A percentile compares a stretch with the other conserved stretches of the same genome.
Evolutionary conservation across 164 flowering plant species (phyloP).

Genomic region (Protea cynaroides): DNA sequence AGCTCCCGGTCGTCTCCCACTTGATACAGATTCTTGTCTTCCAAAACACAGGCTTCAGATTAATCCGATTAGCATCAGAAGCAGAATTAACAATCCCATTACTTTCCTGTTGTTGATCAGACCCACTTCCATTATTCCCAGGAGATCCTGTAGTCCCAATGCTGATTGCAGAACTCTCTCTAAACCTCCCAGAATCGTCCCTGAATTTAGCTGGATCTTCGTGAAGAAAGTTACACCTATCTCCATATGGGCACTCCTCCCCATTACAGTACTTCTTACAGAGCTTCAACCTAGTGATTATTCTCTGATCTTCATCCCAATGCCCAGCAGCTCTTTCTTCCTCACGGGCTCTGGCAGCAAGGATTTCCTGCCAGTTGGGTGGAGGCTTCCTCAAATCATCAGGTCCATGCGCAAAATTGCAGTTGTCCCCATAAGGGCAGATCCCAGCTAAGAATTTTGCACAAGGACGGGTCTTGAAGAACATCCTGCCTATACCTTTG

Average conservation of each 20-base stretch:
- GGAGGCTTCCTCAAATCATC: conserved; percentile 78
- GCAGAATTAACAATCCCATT: conserved; percentile 14
- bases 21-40: conserved; percentile 72
- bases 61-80: conserved; percentile 26
- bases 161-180: conserved; percentile 67
- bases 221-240: conserved; percentile 76
- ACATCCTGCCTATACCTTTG: conserved; percentile 48
- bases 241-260: conserved; percentile 85
- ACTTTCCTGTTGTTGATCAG: conserved; percentile 29
- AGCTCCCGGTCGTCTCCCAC: conserved; percentile 64
- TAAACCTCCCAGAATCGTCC: conserved; percentile 35
- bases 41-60: conserved; percentile 47
- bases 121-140: conserved; percentile 17
- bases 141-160: conserved; percentile 44
- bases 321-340: conserved; percentile 38
- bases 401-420: conserved; percentile 86
- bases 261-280: conserved; percentile 83
- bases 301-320: conserved; percentile 65
- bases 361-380: conserved; percentile 81
- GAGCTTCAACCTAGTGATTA: conserved; percentile 57
- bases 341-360: conserved; percentile 33
- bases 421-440: conserved; percentile 64
- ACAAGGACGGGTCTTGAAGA: conserved; percentile 79
- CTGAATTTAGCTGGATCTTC: conserved; percentile 51
- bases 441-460: conserved; percentile 45